Evolutionary conservation across 2,329 filamentous ascomycete species (phyloP).

Genomic region (Calonectria hongkongensis): DNA sequence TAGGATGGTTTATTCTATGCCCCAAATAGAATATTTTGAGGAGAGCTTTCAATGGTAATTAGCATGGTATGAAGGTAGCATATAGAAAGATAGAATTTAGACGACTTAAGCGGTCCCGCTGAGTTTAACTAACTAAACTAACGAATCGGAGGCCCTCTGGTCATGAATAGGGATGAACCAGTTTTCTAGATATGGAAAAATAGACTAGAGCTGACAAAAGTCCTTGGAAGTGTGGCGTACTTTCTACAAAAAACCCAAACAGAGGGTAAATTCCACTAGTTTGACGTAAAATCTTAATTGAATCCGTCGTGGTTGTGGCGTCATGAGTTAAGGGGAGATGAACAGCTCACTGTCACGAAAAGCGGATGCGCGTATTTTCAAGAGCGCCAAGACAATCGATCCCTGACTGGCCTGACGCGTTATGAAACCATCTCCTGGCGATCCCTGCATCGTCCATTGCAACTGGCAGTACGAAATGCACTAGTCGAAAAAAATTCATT

Average conservation of each 20-base stretch:
- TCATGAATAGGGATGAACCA: no score
- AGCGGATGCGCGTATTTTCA: neutral
- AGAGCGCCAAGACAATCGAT: neutral
- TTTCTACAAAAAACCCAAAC: neutral
- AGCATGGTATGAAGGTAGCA: neutral
- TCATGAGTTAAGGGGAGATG: neutral
- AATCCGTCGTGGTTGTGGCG: neutral
- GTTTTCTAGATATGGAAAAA: no score
- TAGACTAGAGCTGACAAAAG: neutral
- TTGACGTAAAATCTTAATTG: neutral
- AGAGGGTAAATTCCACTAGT: neutral
- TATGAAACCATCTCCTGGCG: neutral
- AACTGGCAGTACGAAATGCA: no score
- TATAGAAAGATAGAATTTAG: neutral
- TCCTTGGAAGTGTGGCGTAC: neutral
- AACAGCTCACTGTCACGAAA: neutral
- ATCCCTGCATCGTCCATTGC: neutral
- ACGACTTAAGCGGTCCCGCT: no score
- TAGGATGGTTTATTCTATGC: neutral
- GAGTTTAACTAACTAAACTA: no score
- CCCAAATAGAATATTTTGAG: neutral
- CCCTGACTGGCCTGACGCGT: neutral
- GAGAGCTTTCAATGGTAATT: neutral
- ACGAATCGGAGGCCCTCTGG: no score
- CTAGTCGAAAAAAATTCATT: no score